Percentiles rank a stretch among this genome's conserved stretches.
These are phyloP conservation scores for Trametes elegans DNA, from an alignment of 768 basidiomycete species.

Conservation along the genomic window DNA sequence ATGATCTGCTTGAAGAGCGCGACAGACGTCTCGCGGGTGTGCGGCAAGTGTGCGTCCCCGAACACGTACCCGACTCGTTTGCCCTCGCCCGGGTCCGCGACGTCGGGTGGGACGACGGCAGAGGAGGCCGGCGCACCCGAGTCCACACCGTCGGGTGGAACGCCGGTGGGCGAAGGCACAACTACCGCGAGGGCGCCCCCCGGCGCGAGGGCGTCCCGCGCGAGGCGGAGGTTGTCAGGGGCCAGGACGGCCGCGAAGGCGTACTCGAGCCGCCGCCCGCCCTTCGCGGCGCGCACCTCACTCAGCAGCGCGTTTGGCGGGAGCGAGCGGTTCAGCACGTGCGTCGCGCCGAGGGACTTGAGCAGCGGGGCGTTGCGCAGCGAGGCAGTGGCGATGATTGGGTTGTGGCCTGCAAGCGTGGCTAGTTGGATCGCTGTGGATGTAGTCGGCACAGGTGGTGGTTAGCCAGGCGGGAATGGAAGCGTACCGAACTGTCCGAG, in stretches of 20 bases:
- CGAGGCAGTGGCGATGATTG: conserved; percentile 25
- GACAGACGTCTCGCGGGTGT: not conserved
- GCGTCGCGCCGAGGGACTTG: conserved; percentile 30
- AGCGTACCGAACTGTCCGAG: conserved; percentile 4
- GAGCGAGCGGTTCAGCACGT: conserved; percentile 29
- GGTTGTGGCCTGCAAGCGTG: conserved; percentile 28
- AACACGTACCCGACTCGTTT: not conserved
- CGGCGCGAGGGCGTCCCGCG: conserved; percentile 18
- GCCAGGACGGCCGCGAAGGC: conserved; percentile 22
- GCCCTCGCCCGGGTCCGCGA: not conserved
- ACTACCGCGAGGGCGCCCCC: conserved; percentile 20
- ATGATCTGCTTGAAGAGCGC: no score
- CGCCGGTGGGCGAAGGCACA: not conserved
- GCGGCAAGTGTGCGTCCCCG: not conserved
- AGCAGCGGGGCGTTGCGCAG: conserved; percentile 17
- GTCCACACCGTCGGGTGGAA: no score
- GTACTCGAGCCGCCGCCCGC: conserved; percentile 12
- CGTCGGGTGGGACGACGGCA: no score
- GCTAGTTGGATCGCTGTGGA: conserved; percentile 28
- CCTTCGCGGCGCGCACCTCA: conserved; percentile 12
- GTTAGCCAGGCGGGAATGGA: not conserved
- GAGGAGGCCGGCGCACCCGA: no score
- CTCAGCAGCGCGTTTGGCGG: not conserved
- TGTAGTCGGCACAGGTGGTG: not conserved
- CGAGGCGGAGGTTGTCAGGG: conserved; percentile 17